Base-by-base conservation (phyloP, 2,329 filamentous ascomycete species). In the Dactylellina sp. region DNA sequence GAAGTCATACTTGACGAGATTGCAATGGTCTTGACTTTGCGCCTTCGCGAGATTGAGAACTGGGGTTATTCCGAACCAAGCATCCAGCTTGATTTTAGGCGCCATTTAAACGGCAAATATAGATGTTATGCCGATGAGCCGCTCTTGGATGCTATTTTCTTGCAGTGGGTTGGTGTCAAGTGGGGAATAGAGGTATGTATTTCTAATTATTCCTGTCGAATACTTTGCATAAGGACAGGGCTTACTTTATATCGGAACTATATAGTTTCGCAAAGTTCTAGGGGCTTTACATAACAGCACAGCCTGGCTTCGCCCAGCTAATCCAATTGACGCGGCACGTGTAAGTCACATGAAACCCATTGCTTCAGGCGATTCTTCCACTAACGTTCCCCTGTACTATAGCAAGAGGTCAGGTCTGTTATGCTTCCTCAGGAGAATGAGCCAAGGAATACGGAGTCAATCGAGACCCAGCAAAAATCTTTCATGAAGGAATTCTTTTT, bases 41-140 rank as follows among this genome's bases (percentile, higher is more conserved):
- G 64, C 4, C 63, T 75, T 11, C 52, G 71, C n/a, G 63, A 75
- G 20, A 78, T 88, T 1, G 82, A 84, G 18, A 83, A 79, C 22
- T 88, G 86, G 86, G 78, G 80, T 11, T 88, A 86, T 85, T 52
- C 63, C 6, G 77, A 79, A 1, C 79, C 78, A 11, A 83, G 81
- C 2, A 81, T 86, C 6, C 80, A 82, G 0, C 77, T 87, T 1
- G 81, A 85, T 49, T 83, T 84, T 81, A 82, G 85, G 37, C 83
- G 84, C 6, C 84, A 86, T 57, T 77, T 87, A 37, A 87, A 86
- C 75, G 85, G 85, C 1, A 85, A 86, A 71, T 89, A 88, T 77
- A 82, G 86, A 1, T 84, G 88, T 24, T 87, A 84, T 77, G 86
- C 87, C 81, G 85, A 88, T 55, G 85, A 86, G 76, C 87, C 89